Percentiles rank a stretch among this genome's conserved stretches.
These are phyloP conservation scores for Nyssa sinensis DNA, from an alignment of 148 eudicot species.

Conservation along the genomic window DNA sequence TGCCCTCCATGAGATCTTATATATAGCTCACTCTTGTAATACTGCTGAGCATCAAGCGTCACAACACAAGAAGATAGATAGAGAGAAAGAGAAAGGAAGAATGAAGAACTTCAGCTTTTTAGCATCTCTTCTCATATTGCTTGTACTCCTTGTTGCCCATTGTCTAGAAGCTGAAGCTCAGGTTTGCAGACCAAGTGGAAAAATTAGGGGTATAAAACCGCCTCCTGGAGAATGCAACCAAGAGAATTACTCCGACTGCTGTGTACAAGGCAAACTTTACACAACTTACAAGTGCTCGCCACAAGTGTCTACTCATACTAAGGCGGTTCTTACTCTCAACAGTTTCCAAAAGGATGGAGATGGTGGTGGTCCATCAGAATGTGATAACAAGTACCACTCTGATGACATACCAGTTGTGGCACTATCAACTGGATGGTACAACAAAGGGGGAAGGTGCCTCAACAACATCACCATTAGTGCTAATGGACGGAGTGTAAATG, in stretches of 20 bases:
- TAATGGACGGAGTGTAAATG: constrained; percentile 19
- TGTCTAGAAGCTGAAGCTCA: background rate
- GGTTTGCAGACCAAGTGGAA: constrained; percentile 24
- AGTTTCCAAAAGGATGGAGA: constrained; percentile 25
- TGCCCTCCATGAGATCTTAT: too few species aligned
- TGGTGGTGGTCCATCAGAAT: constrained; percentile 24
- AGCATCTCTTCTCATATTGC: background rate
- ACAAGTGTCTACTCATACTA: constrained; percentile 3
- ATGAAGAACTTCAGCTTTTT: background rate
- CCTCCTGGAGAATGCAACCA: constrained; percentile 31
- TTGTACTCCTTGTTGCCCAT: background rate
- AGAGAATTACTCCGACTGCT: constrained; percentile 23
- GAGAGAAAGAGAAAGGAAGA: background rate
- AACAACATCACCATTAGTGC: constrained; percentile 14
- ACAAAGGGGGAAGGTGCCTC: constrained; percentile 18
- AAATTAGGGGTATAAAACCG: constrained; percentile 14
- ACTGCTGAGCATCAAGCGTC: too few species aligned
- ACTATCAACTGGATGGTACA: constrained; percentile 29
- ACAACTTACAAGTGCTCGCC: constrained; percentile 29
- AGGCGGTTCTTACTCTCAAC: constrained; percentile 25
- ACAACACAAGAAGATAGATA: too few species aligned
- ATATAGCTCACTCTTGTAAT: too few species aligned
- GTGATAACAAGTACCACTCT: constrained; percentile 24
- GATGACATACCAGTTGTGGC: constrained; percentile 20
- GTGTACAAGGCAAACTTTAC: constrained; percentile 22